A percentile compares a stretch with the other conserved stretches of the same genome.
Evolutionary conservation across 2,329 filamentous ascomycete genomes (phyloP).

Genomic region (Aulographum hederae): DNA sequence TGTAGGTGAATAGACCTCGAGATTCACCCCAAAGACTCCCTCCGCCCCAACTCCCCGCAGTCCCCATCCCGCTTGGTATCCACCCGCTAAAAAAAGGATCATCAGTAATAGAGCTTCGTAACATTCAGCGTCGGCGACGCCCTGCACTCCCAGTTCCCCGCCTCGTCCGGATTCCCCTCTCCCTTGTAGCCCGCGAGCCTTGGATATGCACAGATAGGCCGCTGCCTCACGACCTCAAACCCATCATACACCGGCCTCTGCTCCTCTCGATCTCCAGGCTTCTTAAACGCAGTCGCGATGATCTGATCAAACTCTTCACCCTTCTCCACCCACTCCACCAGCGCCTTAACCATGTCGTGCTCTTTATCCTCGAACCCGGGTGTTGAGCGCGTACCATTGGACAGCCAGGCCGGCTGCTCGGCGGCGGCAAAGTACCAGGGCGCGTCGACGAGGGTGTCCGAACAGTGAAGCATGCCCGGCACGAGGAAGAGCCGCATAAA

Average conservation of each 20-base stretch:
- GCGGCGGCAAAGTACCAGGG: not conserved
- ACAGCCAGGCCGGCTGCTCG: not conserved
- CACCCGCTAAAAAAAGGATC: too few species aligned
- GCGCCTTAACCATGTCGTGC: not conserved
- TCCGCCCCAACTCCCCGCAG: too few species aligned
- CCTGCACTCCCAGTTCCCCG: conserved; percentile 1
- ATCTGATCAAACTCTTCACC: not conserved
- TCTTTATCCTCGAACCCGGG: not conserved
- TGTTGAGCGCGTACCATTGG: not conserved
- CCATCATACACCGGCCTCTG: too few species aligned
- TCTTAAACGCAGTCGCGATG: not conserved
- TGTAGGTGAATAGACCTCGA: too few species aligned
- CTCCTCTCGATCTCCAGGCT: too few species aligned
- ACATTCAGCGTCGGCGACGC: too few species aligned
- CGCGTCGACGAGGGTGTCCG: not conserved
- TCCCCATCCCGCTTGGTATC: too few species aligned
- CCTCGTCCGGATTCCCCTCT: not conserved
- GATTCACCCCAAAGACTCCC: too few species aligned
- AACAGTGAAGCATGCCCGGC: conserved; percentile 20
- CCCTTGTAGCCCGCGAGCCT: not conserved
- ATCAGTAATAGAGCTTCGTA: too few species aligned
- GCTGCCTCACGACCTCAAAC: not conserved
- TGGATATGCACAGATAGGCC: not conserved
- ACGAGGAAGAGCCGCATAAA: conserved; percentile 26
- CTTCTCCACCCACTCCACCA: conserved; percentile 4